phyloP scores from a whole-genome alignment of 164 flowering plant species.

The Umbilicus rupestris region DNA sequence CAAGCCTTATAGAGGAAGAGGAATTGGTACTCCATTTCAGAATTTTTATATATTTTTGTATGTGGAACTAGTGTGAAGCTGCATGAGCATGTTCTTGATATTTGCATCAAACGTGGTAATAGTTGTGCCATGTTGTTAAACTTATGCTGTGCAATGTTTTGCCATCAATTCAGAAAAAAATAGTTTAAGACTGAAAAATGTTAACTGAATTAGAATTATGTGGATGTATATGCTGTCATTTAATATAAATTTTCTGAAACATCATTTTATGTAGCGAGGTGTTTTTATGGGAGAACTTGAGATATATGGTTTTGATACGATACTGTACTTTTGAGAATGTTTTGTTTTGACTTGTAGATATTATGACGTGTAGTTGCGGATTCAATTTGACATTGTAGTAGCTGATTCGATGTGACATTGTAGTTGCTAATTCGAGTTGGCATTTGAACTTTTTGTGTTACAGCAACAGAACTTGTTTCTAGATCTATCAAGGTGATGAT shows the following conservation, averaged over 20 bases:
- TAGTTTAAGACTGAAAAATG: no score
- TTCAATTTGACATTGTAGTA: no score
- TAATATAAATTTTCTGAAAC: no score
- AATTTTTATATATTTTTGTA: background rate
- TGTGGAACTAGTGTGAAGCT: background rate
- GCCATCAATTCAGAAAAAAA: no score
- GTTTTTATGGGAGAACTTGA: no score
- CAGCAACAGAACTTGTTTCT: slow-evolving; percentile 10
- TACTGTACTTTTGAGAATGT: background rate
- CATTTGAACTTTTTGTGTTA: background rate
- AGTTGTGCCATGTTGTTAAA: background rate
- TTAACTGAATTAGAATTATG: no score
- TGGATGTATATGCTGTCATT: no score
- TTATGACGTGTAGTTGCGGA: no score
- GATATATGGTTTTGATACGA: background rate
- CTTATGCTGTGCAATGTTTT: background rate
- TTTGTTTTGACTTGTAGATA: background rate
- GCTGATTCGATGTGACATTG: background rate
- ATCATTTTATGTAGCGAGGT: no score
- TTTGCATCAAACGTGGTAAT: background rate
- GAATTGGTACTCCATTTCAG: slow-evolving; percentile 47
- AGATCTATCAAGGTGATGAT: slow-evolving; percentile 84
- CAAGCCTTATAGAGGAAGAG: slow-evolving; percentile 78
- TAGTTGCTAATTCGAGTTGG: background rate
- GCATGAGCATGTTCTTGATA: background rate